Evolutionary conservation across 2,329 filamentous ascomycete species (phyloP).

Genomic region (Scortechinia acanthostroma): DNA sequence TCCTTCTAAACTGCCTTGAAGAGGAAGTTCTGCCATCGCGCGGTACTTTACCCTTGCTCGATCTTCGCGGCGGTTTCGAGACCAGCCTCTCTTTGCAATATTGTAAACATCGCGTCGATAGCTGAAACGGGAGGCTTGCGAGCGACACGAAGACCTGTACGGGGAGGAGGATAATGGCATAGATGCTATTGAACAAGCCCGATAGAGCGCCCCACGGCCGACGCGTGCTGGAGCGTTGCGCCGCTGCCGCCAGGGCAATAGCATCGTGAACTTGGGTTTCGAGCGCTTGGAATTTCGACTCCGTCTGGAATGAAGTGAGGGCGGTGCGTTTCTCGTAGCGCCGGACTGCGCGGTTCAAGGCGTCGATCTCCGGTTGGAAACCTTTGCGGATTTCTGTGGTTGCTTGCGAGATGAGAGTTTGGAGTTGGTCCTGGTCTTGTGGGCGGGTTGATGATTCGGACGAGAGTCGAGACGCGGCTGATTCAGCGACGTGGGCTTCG

Average conservation of each 20-base stretch:
- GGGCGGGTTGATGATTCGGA: constrained; percentile 12
- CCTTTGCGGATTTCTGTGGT: constrained; percentile 50
- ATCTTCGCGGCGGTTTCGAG: too few relatives aligned
- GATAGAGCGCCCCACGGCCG: too few relatives aligned
- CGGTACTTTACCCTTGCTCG: too few relatives aligned
- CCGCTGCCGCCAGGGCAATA: constrained; percentile 72
- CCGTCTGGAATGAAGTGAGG: constrained; percentile 68
- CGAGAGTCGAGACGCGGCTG: background rate
- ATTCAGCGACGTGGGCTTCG: constrained; percentile 45
- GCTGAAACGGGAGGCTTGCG: background rate
- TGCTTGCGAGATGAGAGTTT: constrained; percentile 33
- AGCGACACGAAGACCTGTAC: background rate
- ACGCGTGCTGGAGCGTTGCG: constrained; percentile 16
- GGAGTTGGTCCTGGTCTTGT: constrained; percentile 18
- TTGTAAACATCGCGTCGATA: background rate
- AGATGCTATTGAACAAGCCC: too few relatives aligned
- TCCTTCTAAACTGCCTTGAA: too few relatives aligned
- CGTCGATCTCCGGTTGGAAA: constrained; percentile 77
- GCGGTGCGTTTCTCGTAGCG: constrained; percentile 86
- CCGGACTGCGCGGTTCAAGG: constrained; percentile 78
- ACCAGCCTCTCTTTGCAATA: too few relatives aligned
- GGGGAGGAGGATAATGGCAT: background rate
- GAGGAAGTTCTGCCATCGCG: too few relatives aligned
- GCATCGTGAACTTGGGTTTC: constrained; percentile 71
- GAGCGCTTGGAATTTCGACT: constrained; percentile 66